Conservation (phyloP, 768 basidiomycete species). For the Gloeopeniophorella convolvens region DNA sequence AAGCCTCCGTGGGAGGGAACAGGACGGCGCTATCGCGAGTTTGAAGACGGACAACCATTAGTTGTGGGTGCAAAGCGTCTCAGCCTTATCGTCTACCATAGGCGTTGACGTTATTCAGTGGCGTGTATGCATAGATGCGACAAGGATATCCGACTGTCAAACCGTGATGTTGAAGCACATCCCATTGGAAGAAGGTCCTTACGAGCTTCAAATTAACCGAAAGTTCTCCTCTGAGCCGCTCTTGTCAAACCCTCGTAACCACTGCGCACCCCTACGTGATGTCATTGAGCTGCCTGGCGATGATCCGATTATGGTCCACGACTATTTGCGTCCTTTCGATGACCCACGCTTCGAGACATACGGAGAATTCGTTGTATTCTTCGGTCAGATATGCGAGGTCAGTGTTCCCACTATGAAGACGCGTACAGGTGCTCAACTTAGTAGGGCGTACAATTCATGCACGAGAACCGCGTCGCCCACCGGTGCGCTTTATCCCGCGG, state of each 20-base stretch:
- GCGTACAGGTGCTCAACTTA: background rate
- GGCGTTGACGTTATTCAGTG: no score
- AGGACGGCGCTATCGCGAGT: no score
- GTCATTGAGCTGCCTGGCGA: slow-evolving; percentile 20
- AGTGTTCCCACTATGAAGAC: background rate
- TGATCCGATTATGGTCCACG: slow-evolving; percentile 29
- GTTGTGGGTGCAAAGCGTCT: no score
- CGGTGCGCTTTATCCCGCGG: background rate
- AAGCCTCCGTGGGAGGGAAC: no score
- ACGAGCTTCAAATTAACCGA: slow-evolving; percentile 11
- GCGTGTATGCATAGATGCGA: slow-evolving; percentile 13
- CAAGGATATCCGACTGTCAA: slow-evolving; percentile 7
- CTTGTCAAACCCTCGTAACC: slow-evolving; percentile 25
- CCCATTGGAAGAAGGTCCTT: background rate
- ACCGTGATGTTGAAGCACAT: slow-evolving; percentile 12
- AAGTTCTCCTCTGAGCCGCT: slow-evolving; percentile 17
- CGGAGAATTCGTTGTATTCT: slow-evolving; percentile 32
- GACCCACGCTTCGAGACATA: slow-evolving; percentile 29
- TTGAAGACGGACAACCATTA: no score
- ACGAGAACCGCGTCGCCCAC: slow-evolving; percentile 14
- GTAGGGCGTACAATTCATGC: slow-evolving; percentile 14
- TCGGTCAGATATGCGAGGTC: slow-evolving; percentile 34
- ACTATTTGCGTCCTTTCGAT: slow-evolving; percentile 25
- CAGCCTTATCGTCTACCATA: no score
- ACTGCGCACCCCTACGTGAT: slow-evolving; percentile 24